Percentiles rank a stretch among this genome's conserved stretches.
phyloP scores from a whole-genome alignment of 345 rosid genomes.

The Salix exigua region DNA sequence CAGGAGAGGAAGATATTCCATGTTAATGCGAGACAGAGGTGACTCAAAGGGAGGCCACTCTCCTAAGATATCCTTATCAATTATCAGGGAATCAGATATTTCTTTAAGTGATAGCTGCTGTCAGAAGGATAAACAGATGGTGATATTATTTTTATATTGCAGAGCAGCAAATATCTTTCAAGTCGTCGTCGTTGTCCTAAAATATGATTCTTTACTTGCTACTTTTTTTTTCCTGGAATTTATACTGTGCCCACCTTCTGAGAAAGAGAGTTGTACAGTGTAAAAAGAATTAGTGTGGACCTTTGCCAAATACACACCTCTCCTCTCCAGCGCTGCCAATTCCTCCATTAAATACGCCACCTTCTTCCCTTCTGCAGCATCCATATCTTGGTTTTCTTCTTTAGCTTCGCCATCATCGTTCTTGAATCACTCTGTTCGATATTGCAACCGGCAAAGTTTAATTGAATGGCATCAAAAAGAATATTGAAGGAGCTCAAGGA shows the following conservation, averaged over 20 bases:
- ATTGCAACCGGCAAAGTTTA: background rate
- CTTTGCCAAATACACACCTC: slow-evolving; percentile 12
- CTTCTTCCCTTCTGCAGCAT: slow-evolving; percentile 6
- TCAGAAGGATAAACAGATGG: no score
- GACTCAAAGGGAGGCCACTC: background rate
- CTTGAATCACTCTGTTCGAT: background rate
- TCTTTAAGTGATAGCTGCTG: no score
- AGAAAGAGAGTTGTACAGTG: background rate
- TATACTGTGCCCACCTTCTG: slow-evolving; percentile 41
- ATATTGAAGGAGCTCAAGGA: slow-evolving; percentile 63
- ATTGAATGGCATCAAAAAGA: slow-evolving; percentile 53
- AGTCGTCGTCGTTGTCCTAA: background rate
- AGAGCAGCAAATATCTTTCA: background rate
- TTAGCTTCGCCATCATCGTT: background rate
- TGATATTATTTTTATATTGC: no score
- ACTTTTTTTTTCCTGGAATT: slow-evolving; percentile 31
- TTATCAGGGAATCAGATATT: no score
- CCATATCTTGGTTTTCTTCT: slow-evolving; percentile 3
- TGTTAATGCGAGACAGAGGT: background rate
- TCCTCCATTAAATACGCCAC: slow-evolving; percentile 31
- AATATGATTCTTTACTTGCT: slow-evolving; percentile 12
- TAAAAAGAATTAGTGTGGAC: slow-evolving; percentile 23
- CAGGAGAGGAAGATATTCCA: background rate
- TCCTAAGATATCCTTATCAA: no score
- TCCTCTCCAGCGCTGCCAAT: slow-evolving; percentile 5